phyloP scores from a whole-genome alignment of 2,329 filamentous ascomycete genomes.

The Colletotrichum sp. region DNA sequence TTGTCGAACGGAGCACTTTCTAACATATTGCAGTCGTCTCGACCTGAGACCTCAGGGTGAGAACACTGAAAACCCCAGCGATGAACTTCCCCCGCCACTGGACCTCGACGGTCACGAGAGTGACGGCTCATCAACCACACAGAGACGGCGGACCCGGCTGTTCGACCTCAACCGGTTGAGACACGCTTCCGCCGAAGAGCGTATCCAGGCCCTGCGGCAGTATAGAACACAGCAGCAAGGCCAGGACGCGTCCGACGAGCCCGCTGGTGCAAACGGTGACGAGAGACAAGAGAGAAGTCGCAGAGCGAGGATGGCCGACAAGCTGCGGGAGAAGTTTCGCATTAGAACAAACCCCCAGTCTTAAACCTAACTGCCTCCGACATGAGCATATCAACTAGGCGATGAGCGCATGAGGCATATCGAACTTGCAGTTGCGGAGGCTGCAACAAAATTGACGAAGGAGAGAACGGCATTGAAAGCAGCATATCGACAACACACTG shows the following conservation, averaged over 20 bases:
- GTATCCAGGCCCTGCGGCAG: constrained; percentile 63
- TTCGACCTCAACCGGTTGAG: constrained; percentile 63
- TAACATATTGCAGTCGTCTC: constrained; percentile 51
- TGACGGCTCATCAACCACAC: constrained; percentile 35
- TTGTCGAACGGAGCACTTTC: not conserved
- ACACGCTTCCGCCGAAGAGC: constrained; percentile 65
- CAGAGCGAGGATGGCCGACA: constrained; percentile 50
- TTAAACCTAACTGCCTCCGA: not conserved
- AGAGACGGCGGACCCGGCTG: constrained; percentile 55
- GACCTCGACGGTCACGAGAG: constrained; percentile 41
- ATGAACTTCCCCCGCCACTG: constrained; percentile 45
- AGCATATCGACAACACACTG: not conserved
- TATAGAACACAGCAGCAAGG: constrained; percentile 46
- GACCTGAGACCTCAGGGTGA: constrained; percentile 51
- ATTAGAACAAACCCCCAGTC: constrained; percentile 53
- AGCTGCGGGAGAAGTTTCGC: constrained; percentile 58
- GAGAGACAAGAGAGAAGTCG: constrained; percentile 37
- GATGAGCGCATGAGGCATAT: not conserved
- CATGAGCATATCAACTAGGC: not conserved
- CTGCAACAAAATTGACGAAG: not conserved
- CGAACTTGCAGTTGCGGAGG: not conserved
- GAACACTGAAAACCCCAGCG: constrained; percentile 28
- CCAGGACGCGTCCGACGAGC: not conserved
- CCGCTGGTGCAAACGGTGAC: constrained; percentile 26
- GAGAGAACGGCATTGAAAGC: not conserved